phyloP scores from a whole-genome alignment of 2,329 filamentous ascomycete species.

The Fusarium nematophilum region DNA sequence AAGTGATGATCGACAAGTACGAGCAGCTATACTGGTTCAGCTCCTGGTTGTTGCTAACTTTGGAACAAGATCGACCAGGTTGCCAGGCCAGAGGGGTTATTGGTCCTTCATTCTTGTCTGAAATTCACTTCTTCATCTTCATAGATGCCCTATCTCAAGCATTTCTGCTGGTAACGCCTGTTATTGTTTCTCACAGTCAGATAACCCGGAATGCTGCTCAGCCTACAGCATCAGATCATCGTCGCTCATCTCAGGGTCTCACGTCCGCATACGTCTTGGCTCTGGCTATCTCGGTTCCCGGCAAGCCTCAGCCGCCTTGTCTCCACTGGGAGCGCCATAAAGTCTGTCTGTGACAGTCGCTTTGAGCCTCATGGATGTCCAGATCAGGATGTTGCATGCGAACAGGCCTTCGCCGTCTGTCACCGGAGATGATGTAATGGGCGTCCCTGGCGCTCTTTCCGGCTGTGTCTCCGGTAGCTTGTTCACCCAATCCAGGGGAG shows the following conservation, averaged over 20 bases:
- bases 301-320: too few species aligned
- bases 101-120: not conserved
- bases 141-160: not conserved
- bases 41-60: not conserved
- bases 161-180: not conserved
- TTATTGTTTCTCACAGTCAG: not conserved
- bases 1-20: not conserved
- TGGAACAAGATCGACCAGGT: slow-evolving; percentile 25
- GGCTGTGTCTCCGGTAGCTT: slow-evolving; percentile 19
- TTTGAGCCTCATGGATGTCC: too few species aligned
- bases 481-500: slow-evolving; percentile 7
- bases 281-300: too few species aligned
- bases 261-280: too few species aligned
- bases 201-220: not conserved
- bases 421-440: slow-evolving; percentile 7
- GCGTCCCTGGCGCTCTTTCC: slow-evolving; percentile 7
- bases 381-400: too few species aligned
- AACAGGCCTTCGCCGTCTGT: too few species aligned
- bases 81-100: not conserved
- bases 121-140: not conserved
- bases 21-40: not conserved
- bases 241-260: too few species aligned
- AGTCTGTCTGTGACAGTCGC: too few species aligned
- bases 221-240: too few species aligned
- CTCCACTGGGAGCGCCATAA: too few species aligned